Evolutionary conservation across 2,329 filamentous ascomycete species (phyloP).

Genomic region (Sclerotinia spermophila): DNA sequence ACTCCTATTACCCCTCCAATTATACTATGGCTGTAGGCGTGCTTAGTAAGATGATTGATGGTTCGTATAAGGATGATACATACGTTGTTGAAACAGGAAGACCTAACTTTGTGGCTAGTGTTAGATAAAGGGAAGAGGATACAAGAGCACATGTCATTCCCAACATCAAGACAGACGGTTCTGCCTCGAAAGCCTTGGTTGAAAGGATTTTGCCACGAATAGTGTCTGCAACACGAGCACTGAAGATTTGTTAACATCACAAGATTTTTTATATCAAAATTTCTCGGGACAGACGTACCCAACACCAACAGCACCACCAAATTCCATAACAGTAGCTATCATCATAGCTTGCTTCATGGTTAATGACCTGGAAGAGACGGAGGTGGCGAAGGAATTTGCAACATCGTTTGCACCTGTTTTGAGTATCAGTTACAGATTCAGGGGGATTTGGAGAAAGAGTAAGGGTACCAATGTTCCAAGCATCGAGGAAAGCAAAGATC

Average conservation of each 20-base stretch:
- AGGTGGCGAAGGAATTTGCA: conserved; percentile 78
- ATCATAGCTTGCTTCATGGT: conserved; percentile 67
- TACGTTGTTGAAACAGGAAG: conserved; percentile 67
- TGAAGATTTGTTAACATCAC: conserved; percentile 45
- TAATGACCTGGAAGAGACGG: conserved; percentile 74
- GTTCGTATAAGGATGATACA: neutral
- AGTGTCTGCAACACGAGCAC: conserved; percentile 67
- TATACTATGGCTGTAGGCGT: conserved; percentile 52
- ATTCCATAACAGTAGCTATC: conserved; percentile 63
- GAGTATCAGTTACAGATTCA: neutral
- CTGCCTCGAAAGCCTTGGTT: conserved; percentile 51
- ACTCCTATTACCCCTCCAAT: conserved; percentile 67
- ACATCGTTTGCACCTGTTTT: conserved; percentile 61
- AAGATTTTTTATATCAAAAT: neutral
- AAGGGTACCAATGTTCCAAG: conserved; percentile 53
- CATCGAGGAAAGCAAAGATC: conserved; percentile 54
- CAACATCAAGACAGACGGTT: conserved; percentile 65
- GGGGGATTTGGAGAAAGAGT: conserved; percentile 5
- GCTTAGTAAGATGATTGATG: neutral
- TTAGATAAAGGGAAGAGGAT: conserved; percentile 68
- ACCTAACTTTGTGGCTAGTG: conserved; percentile 74
- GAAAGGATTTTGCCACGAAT: conserved; percentile 78
- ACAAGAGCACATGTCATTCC: conserved; percentile 63
- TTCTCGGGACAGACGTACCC: neutral
- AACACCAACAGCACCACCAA: conserved; percentile 56